A percentile compares a stretch with the other conserved stretches of the same genome.
These are phyloP conservation scores for Neurospora sp. DNA, from an alignment of 495 filamentous ascomycete genomes.

Conservation along the genomic window DNA sequence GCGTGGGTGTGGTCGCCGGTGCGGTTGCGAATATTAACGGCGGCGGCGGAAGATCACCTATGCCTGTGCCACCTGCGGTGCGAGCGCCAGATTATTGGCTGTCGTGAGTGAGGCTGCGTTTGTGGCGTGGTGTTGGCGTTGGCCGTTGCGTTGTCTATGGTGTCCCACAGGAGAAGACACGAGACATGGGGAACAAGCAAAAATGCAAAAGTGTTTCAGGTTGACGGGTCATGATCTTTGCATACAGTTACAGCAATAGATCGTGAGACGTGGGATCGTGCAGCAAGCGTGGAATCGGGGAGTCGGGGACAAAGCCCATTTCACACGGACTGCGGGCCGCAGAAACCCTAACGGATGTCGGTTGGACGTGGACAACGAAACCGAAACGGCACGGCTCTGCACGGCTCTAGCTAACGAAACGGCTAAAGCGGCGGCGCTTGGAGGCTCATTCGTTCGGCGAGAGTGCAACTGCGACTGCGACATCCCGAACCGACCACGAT, in stretches of 20 bases:
- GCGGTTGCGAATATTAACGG: neutral
- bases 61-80: neutral
- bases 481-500: neutral
- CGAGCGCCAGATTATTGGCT: neutral
- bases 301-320: neutral
- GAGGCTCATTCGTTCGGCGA: neutral
- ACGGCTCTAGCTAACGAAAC: neutral
- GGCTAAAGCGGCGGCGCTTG: neutral
- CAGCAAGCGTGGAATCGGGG: neutral
- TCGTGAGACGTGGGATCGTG: neutral
- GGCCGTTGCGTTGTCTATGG: neutral
- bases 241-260: neutral
- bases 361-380: neutral
- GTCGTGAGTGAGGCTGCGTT: neutral
- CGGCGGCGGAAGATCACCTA: neutral
- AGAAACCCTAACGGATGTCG: neutral
- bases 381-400: neutral
- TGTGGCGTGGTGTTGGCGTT: neutral
- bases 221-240: neutral
- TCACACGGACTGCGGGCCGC: neutral
- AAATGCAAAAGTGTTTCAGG: neutral
- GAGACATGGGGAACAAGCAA: neutral
- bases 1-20: conserved; percentile 4
- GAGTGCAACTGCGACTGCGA: neutral
- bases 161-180: neutral